Percentiles rank a stretch among this genome's conserved stretches.
phyloP scores from a whole-genome alignment of 108 stramenopile genomes.

The Hondaea fermentalgiana region DNA sequence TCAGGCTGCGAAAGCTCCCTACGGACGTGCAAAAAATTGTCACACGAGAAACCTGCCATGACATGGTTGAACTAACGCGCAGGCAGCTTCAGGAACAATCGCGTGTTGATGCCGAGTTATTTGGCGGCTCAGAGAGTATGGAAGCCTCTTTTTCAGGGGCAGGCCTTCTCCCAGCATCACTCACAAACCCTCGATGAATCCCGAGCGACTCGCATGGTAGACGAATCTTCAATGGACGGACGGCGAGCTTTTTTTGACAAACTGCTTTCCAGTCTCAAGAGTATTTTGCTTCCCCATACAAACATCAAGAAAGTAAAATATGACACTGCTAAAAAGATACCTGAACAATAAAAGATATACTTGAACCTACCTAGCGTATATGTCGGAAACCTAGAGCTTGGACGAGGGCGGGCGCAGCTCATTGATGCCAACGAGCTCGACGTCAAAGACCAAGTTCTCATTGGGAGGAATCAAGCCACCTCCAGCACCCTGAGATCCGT shows the following conservation, averaged over 20 bases:
- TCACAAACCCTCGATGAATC: no score
- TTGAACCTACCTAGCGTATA: no score
- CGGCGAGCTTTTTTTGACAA: no score
- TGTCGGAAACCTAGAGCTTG: neutral
- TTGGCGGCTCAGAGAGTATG: neutral
- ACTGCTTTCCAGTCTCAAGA: no score
- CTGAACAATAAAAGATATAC: no score
- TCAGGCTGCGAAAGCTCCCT: neutral
- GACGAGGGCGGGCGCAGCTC: neutral
- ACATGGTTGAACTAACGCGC: neutral
- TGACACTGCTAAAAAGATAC: no score
- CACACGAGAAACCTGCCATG: neutral
- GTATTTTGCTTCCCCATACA: no score
- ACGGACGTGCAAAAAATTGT: neutral
- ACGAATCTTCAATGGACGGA: no score
- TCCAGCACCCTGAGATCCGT: slow-evolving; percentile 62
- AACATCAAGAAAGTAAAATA: no score
- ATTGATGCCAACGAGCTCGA: slow-evolving; percentile 34
- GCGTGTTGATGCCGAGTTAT: neutral
- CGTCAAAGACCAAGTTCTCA: slow-evolving; percentile 34
- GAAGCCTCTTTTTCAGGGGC: no score
- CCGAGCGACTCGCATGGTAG: no score
- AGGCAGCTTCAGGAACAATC: neutral
- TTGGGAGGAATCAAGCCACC: slow-evolving; percentile 69
- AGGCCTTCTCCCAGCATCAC: no score